phyloP scores from a whole-genome alignment of 208 protist species.

The Wallacemonas sp. region DNA sequence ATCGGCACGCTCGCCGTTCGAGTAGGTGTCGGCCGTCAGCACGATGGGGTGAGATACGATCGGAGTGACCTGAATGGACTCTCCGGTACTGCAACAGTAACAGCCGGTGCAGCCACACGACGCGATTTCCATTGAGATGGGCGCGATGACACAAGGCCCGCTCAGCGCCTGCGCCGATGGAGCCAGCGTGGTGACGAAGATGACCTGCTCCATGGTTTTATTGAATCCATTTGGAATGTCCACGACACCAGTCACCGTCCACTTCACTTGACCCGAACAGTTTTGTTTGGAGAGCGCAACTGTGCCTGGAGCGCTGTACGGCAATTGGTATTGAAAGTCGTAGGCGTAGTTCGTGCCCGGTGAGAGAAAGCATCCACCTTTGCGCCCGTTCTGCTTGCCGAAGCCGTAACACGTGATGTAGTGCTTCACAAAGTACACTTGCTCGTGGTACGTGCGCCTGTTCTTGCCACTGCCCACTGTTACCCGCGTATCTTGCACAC shows the following conservation, averaged over 20 bases:
- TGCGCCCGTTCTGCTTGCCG: background rate
- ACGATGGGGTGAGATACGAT: background rate
- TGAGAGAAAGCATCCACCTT: background rate
- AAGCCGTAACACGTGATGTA: background rate
- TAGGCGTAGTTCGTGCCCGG: background rate
- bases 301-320: background rate
- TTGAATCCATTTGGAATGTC: conserved; percentile 8
- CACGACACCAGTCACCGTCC: background rate
- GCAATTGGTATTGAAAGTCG: background rate
- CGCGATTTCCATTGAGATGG: background rate
- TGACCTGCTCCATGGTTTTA: background rate
- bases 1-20: background rate
- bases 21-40: background rate
- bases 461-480: too few relatives aligned
- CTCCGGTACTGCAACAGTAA: conserved; percentile 6
- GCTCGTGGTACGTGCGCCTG: background rate
- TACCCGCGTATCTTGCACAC: background rate
- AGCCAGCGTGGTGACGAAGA: conserved; percentile 2
- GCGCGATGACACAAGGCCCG: too few relatives aligned
- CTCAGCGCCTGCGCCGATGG: background rate
- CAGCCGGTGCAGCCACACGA: conserved; percentile 12
- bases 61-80: background rate
- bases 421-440: background rate
- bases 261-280: too few relatives aligned
- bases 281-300: too few relatives aligned